Percentiles rank a stretch among this genome's conserved stretches.
Conservation (phyloP, 495 filamentous ascomycete genomes). For the Aspergillus diversus region DNA sequence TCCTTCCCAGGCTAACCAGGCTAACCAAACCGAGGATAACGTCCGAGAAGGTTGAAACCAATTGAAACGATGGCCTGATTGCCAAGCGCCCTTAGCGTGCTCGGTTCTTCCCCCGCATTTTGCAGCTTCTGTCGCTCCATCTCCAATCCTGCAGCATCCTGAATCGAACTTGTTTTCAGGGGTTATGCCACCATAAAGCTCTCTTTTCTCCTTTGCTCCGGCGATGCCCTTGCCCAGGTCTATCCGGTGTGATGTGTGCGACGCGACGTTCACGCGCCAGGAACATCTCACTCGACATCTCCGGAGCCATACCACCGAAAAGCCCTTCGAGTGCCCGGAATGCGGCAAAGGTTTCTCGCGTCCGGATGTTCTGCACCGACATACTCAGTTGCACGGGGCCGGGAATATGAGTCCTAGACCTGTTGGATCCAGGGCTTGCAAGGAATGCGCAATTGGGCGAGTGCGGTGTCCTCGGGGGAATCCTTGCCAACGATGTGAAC, state of each 20-base stretch:
- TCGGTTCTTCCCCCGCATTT: background rate
- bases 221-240: background rate
- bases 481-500: background rate
- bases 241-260: conserved; percentile 3
- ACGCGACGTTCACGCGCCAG: background rate
- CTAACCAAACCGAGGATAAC: too few relatives aligned
- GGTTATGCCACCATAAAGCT: background rate
- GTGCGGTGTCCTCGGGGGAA: background rate
- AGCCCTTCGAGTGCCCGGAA: background rate
- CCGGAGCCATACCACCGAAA: conserved; percentile 1
- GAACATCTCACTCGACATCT: background rate
- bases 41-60: too few relatives aligned
- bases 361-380: background rate
- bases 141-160: background rate
- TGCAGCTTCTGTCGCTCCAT: background rate
- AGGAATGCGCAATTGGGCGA: background rate
- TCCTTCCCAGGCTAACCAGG: too few relatives aligned
- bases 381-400: background rate
- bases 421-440: background rate
- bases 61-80: too few relatives aligned
- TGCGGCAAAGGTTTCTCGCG: background rate
- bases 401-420: too few relatives aligned
- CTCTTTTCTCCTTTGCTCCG: background rate
- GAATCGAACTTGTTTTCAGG: background rate
- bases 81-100: too few relatives aligned